Base-by-base conservation (phyloP, 2,329 filamentous ascomycete genomes). In the Apiospora arundinis region DNA sequence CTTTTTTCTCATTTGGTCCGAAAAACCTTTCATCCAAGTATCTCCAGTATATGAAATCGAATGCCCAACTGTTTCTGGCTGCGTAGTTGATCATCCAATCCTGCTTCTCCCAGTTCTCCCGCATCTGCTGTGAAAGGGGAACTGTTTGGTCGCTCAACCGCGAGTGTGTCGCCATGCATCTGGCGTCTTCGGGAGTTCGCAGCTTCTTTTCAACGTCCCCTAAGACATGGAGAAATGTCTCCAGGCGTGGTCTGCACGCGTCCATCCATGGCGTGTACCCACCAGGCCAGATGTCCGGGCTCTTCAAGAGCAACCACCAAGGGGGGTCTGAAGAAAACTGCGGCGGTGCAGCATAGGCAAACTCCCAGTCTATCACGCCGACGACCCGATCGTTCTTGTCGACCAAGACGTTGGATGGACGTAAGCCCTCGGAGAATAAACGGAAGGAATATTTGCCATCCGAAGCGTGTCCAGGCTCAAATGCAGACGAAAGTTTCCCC, bases 311-410 rank as follows among this genome's bases (percentile, higher is more conserved):
- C 1, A 84, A 74, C 82, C 81, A 84, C 81, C 81, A 83, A 0
- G 82, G 82, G 2, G 81, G 79, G 67, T 81, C 78, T 66, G 78
- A 76, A 11, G 60, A 68, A 65, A 82, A 83, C 52, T 83, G 77
- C 21, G 77, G 70, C 0, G 82, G 81, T 0, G 76, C 82, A 1
- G 72, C 76, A 70, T 83, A 83, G 0, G 80, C 73, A 70, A 81
- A 82, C 74, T 85, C 83, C 82, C 82, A 85, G 72, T 85, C 82
- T 4, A 86, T 80, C 0, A 82, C 77, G 3, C 76, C 80, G 11
- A 78, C 74, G 1, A 84, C 71, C 0, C 75, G 68, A 4, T 79
- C 69, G 5, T 78, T 68, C 6, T 77, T 70, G 25, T 80, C 75
- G 2, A 82, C 7, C 2, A 84, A 74, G 32, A 82, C 72, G 66